Base-by-base conservation (phyloP, 192 early-diverging fungal genomes). In the Podila horticola region DNA sequence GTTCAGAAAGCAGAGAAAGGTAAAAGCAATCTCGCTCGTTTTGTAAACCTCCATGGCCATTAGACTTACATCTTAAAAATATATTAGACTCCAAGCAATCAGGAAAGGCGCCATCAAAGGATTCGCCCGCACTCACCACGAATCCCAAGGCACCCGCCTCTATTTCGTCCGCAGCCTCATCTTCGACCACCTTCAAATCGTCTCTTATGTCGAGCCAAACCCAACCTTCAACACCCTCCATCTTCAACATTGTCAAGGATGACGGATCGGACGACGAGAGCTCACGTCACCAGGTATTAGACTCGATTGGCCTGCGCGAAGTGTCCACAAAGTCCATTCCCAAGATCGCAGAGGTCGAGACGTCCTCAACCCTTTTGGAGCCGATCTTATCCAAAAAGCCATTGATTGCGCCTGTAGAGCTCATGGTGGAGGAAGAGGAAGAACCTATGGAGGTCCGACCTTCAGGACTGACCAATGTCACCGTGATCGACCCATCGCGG, bases 1-100 rank as follows among this genome's bases (percentile, higher is more conserved):
- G 79, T 92, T 13, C 94, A 96, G 74, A 91, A 93, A 58, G 51
- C 67, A 0, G 71, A 79, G 12, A 84, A 84, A 57, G 68, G 58
- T 64, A 82, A 68, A 62, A 1, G 13, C 17, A 24, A 58, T 28
- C 31, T 34, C 4, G 60, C 48, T 5, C 4, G 17, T 30, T 1
- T 12, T 22, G 61, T 29, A 24, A 69, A 75, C 8, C 8, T 4
- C 12, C 20, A 36, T 29, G 2, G 29, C 33, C 33, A 7, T 34
- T 34, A 34, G 0, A 5, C 33, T 34, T 36, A 36, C 34, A 36
- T 1, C 15, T 45, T 3, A 17, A 15, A 12, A 17, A 45, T 17
- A 12, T 17, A 45, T 45, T 45, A 45, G 41, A 45, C 11, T 45
- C 41, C 13, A 45, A 45, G 4, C 41, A 45, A 26, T 24, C 52